Evolutionary conservation across 2,329 filamentous ascomycete species (phyloP).

Genomic region (Pseudogymnoascus sp.): DNA sequence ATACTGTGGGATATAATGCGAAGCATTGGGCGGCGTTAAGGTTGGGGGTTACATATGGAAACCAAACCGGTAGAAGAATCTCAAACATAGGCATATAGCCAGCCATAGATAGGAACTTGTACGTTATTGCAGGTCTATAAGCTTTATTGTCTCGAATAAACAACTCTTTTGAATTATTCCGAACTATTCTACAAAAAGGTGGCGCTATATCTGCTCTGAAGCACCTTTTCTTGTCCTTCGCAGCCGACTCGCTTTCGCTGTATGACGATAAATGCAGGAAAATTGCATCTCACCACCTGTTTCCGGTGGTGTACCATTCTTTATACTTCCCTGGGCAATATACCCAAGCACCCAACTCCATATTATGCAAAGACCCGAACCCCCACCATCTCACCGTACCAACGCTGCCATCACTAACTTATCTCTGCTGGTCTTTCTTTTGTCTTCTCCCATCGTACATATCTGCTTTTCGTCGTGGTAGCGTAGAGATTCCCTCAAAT

Average conservation of each 20-base stretch:
- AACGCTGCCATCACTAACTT: background rate
- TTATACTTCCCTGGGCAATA: conserved; percentile 6
- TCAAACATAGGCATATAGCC: background rate
- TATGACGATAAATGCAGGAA: conserved; percentile 7
- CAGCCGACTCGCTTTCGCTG: conserved; percentile 2
- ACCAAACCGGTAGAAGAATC: background rate
- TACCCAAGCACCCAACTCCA: conserved; percentile 7
- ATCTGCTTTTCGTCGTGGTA: background rate
- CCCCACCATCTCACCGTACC: conserved; percentile 1
- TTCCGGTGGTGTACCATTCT: conserved; percentile 4
- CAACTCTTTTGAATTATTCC: background rate
- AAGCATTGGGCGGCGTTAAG: background rate
- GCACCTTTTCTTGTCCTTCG: background rate
- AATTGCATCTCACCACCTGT: conserved; percentile 7
- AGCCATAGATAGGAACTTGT: background rate
- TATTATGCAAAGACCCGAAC: conserved; percentile 8
- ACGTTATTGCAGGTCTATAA: background rate
- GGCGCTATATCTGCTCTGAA: background rate
- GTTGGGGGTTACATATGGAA: background rate
- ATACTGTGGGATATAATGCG: background rate
- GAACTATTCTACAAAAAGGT: conserved; percentile 7
- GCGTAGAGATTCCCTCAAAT: background rate
- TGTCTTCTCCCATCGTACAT: background rate
- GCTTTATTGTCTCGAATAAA: background rate
- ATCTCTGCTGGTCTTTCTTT: background rate